phyloP scores from a whole-genome alignment of 2,329 filamentous ascomycete genomes.

The Chrysosporium keratinophilum region DNA sequence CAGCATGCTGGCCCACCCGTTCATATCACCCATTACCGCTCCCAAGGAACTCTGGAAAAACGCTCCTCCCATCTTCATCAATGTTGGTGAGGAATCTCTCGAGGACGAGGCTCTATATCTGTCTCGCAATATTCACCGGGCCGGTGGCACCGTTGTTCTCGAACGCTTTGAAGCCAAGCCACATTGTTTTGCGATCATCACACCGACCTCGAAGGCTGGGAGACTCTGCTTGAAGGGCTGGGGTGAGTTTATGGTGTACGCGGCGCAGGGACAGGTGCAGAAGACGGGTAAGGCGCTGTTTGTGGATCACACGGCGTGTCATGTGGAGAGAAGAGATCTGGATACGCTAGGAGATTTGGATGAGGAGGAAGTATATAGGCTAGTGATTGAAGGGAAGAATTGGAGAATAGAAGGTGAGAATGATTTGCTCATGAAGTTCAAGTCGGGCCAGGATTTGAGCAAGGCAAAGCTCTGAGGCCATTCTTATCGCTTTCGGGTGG shows the following conservation, averaged over 20 bases:
- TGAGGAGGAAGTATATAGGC: conserved; percentile 29
- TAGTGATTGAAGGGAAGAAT: conserved; percentile 22
- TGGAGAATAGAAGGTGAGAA: conserved; percentile 30
- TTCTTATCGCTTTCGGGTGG: neutral
- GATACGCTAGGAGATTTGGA: conserved; percentile 25
- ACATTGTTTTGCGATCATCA: conserved; percentile 46
- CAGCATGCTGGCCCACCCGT: conserved; percentile 30
- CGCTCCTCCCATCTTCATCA: conserved; percentile 34
- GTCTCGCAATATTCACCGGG: conserved; percentile 32
- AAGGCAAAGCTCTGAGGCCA: conserved; percentile 3
- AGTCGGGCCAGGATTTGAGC: conserved; percentile 16
- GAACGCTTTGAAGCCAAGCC: conserved; percentile 40
- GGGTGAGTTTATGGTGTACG: conserved; percentile 43
- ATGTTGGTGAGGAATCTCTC: conserved; percentile 34
- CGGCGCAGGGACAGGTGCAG: conserved; percentile 22
- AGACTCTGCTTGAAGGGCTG: conserved; percentile 47
- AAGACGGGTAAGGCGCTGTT: conserved; percentile 23
- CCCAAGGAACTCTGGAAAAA: conserved; percentile 31
- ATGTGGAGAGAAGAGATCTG: conserved; percentile 25
- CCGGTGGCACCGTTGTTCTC: conserved; percentile 29
- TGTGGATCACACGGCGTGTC: conserved; percentile 24
- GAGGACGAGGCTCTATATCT: conserved; percentile 34
- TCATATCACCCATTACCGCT: conserved; percentile 33
- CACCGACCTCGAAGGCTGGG: conserved; percentile 40
- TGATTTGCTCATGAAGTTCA: conserved; percentile 25